Evolutionary conservation across 2,329 filamentous ascomycete species (phyloP), one percentile per base, ranked within the genome.

Genomic region (Alternaria viburni): DNA sequence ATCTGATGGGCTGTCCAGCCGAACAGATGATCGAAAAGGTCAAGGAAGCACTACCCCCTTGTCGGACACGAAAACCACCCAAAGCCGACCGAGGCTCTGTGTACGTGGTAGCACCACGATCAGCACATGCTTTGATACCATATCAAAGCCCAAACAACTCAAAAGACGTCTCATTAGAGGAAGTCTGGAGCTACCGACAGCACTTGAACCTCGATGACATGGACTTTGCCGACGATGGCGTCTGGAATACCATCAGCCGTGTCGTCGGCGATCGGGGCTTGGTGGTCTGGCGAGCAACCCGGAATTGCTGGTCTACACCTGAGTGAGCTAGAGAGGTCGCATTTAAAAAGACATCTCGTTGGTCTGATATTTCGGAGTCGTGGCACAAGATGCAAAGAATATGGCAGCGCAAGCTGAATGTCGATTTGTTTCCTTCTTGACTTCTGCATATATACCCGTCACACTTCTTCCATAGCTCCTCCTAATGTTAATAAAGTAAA

Each of bases 191-290:
- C 62, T 85, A 92, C 71, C 81, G 80, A 50, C 83, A 85, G 59
- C 92, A 95, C 78, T 79, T 95, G 32, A 93, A 93, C 72, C 81
- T 95, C 45, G 92, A 95, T 77, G 92, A 95, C 79, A 82, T 95
- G 75, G 91, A 94, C 74, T 93, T 92, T 82, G 90, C 83, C 3
- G 89, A 91, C 64, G 91, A 94, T 70, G 92, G 92, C 6, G 83
- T 94, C 54, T 90, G 88, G 89, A 83, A 86, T 64, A 94, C 92
- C 8, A 78, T 95, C 49, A 81, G 84, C 36, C 83, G 91, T 69
- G 90, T 93, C 5, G 80, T 93, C 1, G 83, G 82, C 5, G 77
- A 82, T 59, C 75, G 83, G 61, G 83, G 83, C 1, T 69, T 85
- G 36, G 80, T 79, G 2, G 74, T 85, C 6, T 85, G 81, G 80